Evolutionary conservation across 1,139 yeast species (phyloP).

Genomic region (Nadsonia commutata): DNA sequence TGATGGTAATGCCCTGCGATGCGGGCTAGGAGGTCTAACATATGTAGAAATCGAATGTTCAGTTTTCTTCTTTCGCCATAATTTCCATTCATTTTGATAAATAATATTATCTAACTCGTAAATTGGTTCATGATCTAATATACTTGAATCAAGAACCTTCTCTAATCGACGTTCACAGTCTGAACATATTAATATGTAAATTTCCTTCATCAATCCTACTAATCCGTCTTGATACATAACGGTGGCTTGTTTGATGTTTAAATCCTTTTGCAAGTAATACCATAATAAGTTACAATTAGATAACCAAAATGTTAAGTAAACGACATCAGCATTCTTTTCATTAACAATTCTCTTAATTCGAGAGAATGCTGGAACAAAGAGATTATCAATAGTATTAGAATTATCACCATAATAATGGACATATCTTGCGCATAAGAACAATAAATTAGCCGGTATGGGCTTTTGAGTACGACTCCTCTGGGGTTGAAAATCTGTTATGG

Average conservation of each 20-base stretch:
- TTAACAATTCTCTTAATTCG: conserved; percentile 22
- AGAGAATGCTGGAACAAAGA: conserved; percentile 22
- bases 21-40: conserved; percentile 57
- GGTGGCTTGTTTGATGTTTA: conserved; percentile 19
- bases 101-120: conserved; percentile 28
- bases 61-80: conserved; percentile 22
- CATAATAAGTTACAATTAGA: conserved; percentile 26
- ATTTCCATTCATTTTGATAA: conserved; percentile 29
- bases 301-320: conserved; percentile 29
- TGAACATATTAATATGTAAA: conserved; percentile 22
- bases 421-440: conserved; percentile 28
- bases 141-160: conserved; percentile 23
- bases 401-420: conserved; percentile 25
- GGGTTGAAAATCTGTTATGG: conserved; percentile 25
- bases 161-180: conserved; percentile 26
- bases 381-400: conserved; percentile 20
- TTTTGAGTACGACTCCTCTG: conserved; percentile 24
- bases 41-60: conserved; percentile 46
- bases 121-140: conserved; percentile 30
- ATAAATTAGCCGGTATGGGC: conserved; percentile 29
- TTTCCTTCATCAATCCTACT: conserved; percentile 13
- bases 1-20: conserved; percentile 60
- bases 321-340: conserved; percentile 24
- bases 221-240: conserved; percentile 17
- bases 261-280: conserved; percentile 28